A percentile compares a stretch with the other conserved stretches of the same genome.
Evolutionary conservation across 2,329 filamentous ascomycete genomes (phyloP).

Genomic region (Tolypocladium sp.): DNA sequence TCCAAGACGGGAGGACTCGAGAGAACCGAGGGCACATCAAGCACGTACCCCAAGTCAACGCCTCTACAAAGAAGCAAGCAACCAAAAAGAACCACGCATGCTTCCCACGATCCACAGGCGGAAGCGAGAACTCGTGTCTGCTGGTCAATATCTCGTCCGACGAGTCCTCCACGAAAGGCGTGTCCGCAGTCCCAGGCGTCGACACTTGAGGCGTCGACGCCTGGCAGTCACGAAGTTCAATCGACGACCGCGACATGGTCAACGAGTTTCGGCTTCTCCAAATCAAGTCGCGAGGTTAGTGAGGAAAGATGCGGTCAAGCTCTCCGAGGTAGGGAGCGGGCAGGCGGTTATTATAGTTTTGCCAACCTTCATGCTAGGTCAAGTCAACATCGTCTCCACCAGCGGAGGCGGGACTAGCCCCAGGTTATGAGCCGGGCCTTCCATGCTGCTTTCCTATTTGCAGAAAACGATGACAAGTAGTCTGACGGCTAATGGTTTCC

Average conservation of each 20-base stretch:
- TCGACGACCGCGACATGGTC: background rate
- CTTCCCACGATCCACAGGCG: conserved; percentile 20
- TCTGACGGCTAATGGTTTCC: too few species aligned
- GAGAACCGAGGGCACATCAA: background rate
- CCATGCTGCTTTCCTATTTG: background rate
- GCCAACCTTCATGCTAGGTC: background rate
- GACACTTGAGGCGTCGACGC: background rate
- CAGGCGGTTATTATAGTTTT: background rate
- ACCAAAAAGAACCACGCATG: conserved; percentile 24
- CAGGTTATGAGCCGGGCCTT: background rate
- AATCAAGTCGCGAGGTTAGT: background rate
- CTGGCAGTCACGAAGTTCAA: background rate
- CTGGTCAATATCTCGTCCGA: background rate
- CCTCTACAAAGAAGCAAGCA: conserved; percentile 21
- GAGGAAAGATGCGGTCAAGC: background rate
- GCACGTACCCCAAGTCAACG: conserved; percentile 21
- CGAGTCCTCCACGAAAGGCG: background rate
- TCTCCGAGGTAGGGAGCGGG: background rate
- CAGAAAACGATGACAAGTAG: too few species aligned
- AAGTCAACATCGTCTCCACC: background rate
- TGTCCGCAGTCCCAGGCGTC: background rate
- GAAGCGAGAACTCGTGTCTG: conserved; percentile 11
- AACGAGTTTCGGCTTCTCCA: background rate
- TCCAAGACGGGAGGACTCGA: background rate
- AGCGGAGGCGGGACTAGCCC: background rate